Evolutionary conservation across 2,329 filamentous ascomycete species (phyloP), one percentile per base, ranked within the genome.

Genomic region (Pseudogymnoascus sp.): DNA sequence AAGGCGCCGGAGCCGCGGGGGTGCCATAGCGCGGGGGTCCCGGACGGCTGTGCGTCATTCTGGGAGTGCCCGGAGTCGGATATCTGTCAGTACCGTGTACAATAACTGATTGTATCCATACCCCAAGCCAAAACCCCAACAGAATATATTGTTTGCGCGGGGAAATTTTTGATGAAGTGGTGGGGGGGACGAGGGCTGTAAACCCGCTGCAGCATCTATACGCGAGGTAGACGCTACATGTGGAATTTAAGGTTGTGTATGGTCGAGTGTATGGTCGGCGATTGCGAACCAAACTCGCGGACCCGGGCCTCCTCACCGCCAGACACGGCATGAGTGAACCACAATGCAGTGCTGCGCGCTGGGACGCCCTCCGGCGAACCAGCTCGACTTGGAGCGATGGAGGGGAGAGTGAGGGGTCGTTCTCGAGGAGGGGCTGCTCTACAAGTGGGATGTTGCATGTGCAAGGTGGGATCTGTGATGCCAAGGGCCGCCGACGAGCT

Each of bases 171-270:
- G 31, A 49, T 11, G 23, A 28, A 28, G 43, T 49, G 43, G 43
- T 28, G 43, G 43, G 43, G 43, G 43, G 43, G 23, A 49, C 21
- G 43, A 49, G 43, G 43, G 43, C 43, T 49, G 43, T 28, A 49
- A 49, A 49, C 43, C 43, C 43, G 8, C 43, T 49, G 43, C 43
- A 49, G 43, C 43, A 49, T 49, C 43, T 49, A 16, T 49, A 49
- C 3, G 43, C 43, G 43, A 49, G 43, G 43, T 49, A 28, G 9
- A 28, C 12, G n/a, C 21, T 28, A 49, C 43, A 49, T 49, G 43
- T 49, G 43, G 43, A 49, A 49, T 49, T 49, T 49, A 49, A 49
- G 43, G 43, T 49, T 49, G 43, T 28, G 43, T 49, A 49, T 49
- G 43, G 43, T 49, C 43, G 12, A 40, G 38, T 16, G 38, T 40